These are phyloP conservation scores for Aspergillus pseudoterreus DNA, from an alignment of 2,329 filamentous ascomycete genomes.

Conservation along the genomic window DNA sequence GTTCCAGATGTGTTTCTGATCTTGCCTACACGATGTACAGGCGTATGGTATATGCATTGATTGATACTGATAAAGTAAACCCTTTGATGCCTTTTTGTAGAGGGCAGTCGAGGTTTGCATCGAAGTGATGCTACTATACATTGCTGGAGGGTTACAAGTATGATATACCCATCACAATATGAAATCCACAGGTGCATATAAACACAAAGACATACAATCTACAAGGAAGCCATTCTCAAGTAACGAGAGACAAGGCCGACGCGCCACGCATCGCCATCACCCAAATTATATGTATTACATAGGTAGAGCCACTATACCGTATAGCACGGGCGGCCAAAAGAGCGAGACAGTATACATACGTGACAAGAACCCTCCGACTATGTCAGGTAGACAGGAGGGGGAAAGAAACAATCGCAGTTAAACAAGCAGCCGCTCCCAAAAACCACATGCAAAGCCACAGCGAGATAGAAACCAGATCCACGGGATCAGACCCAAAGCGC, in stretches of 20 bases:
- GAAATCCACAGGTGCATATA: too few relatives aligned
- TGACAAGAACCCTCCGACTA: constrained; percentile 18
- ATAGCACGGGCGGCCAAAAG: constrained; percentile 14
- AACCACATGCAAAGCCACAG: constrained; percentile 19
- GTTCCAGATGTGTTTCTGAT: too few relatives aligned
- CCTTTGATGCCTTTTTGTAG: too few relatives aligned
- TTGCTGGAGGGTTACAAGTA: too few relatives aligned
- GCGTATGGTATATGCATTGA: too few relatives aligned
- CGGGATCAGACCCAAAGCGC: constrained; percentile 12
- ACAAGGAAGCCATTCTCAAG: not conserved
- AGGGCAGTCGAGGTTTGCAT: too few relatives aligned
- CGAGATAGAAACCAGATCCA: constrained; percentile 12
- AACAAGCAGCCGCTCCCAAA: constrained; percentile 22
- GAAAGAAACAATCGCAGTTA: not conserved
- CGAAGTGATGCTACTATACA: too few relatives aligned
- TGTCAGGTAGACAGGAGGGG: constrained; percentile 15
- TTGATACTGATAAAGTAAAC: too few relatives aligned
- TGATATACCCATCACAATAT: too few relatives aligned
- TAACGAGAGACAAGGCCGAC: not conserved
- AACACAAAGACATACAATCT: not conserved
- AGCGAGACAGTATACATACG: constrained; percentile 18
- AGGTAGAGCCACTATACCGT: constrained; percentile 1
- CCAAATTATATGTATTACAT: not conserved
- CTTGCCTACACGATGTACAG: too few relatives aligned
- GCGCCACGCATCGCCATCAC: constrained; percentile 3